Conservation (phyloP, 2,329 filamentous ascomycete species). For the Phaeosphaeriaceae sp. region DNA sequence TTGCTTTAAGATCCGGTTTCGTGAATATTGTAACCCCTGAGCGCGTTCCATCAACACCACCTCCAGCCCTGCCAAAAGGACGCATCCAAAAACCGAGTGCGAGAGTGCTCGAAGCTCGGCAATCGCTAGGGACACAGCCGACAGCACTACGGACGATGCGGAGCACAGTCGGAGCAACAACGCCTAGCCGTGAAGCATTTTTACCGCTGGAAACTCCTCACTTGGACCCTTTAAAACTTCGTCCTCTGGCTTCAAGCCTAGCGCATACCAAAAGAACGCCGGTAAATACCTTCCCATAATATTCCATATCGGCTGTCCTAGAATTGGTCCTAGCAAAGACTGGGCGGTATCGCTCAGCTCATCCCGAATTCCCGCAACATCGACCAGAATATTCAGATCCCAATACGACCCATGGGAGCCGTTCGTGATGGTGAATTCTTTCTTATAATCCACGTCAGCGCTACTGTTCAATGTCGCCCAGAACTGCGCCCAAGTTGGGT, state of each 20-base stretch:
- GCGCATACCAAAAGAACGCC: slow-evolving; percentile 12
- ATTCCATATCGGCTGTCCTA: slow-evolving; percentile 7
- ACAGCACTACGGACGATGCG: too few species aligned
- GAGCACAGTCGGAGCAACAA: not conserved
- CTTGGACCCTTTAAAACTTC: slow-evolving; percentile 8
- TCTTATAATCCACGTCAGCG: slow-evolving; percentile 11
- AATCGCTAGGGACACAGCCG: too few species aligned
- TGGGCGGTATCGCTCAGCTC: slow-evolving; percentile 11
- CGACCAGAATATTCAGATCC: slow-evolving; percentile 19
- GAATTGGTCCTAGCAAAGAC: slow-evolving; percentile 6
- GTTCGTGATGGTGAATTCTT: slow-evolving; percentile 14
- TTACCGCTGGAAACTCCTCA: slow-evolving; percentile 15
- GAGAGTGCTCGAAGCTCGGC: too few species aligned
- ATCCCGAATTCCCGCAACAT: slow-evolving; percentile 13
- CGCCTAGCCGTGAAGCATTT: not conserved
- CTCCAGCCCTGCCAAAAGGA: too few species aligned
- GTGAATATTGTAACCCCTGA: too few species aligned
- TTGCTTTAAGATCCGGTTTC: too few species aligned
- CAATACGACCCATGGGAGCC: slow-evolving; percentile 18
- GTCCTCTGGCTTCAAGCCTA: slow-evolving; percentile 12
- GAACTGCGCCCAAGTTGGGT: slow-evolving; percentile 14
- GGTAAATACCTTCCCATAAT: slow-evolving; percentile 19
- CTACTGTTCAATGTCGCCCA: slow-evolving; percentile 7
- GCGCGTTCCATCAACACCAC: too few species aligned
- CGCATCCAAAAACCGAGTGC: too few species aligned